These are phyloP conservation scores for Barnettozyma botsteinii DNA, from an alignment of 805 yeast species.

Conservation along the genomic window DNA sequence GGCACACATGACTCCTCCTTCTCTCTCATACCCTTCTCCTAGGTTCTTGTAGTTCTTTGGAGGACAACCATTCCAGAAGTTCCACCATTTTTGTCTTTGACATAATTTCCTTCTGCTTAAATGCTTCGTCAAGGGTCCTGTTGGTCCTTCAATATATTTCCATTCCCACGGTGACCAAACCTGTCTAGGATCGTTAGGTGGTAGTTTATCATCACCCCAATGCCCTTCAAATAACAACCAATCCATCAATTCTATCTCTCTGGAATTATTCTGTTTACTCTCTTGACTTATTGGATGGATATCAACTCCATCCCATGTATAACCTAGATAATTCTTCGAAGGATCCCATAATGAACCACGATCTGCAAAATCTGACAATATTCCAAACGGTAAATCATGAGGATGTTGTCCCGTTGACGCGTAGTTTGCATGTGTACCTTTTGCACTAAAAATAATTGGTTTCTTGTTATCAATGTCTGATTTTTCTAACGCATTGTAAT, in stretches of 20 bases:
- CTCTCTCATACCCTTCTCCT: constrained; percentile 87
- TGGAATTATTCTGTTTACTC: constrained; percentile 22
- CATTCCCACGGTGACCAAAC: constrained; percentile 84
- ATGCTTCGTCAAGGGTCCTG: constrained; percentile 82
- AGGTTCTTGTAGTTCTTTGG: constrained; percentile 65
- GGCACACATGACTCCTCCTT: constrained; percentile 78
- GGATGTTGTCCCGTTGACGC: constrained; percentile 95
- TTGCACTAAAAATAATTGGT: constrained; percentile 82
- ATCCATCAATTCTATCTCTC: constrained; percentile 27
- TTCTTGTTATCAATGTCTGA: constrained; percentile 29
- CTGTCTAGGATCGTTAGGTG: constrained; percentile 70
- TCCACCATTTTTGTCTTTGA: constrained; percentile 90
- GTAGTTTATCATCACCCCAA: constrained; percentile 85
- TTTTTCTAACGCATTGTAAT: constrained; percentile 64
- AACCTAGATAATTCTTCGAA: constrained; percentile 69
- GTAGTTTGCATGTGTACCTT: constrained; percentile 97
- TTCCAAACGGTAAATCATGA: constrained; percentile 90
- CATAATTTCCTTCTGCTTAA: constrained; percentile 67
- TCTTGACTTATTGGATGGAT: constrained; percentile 35
- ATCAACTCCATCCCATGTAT: constrained; percentile 61
- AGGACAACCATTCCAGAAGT: constrained; percentile 76
- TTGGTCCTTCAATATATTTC: constrained; percentile 88
- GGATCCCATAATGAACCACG: constrained; percentile 97
- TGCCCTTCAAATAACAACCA: constrained; percentile 82
- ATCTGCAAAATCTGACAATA: constrained; percentile 88